Conservation (phyloP, 768 basidiomycete species). For the Rhodotorula diobovata region DNA sequence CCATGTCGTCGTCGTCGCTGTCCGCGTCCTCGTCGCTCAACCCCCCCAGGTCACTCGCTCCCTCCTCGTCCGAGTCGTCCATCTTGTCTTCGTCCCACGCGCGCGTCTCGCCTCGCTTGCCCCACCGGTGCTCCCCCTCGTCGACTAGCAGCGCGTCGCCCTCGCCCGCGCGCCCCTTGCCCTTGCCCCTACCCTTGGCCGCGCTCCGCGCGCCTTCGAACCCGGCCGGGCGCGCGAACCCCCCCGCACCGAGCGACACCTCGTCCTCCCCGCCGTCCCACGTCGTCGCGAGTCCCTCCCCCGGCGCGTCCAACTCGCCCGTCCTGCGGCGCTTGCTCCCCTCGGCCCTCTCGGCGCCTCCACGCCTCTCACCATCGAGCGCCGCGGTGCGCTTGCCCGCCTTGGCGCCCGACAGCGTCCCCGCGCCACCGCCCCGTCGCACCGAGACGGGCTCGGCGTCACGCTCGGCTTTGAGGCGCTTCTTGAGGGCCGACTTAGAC, state of each 20-base stretch:
- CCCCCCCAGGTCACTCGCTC: neutral
- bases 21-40: neutral
- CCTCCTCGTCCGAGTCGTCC: neutral
- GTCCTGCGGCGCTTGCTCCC: neutral
- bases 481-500: neutral
- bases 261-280: constrained; percentile 15
- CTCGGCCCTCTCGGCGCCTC: neutral
- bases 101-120: constrained; percentile 7
- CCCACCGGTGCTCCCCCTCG: constrained; percentile 13
- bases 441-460: neutral
- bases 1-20: constrained; percentile 14
- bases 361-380: neutral
- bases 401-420: neutral
- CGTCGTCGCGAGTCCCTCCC: neutral
- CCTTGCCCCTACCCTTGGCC: constrained; percentile 1
- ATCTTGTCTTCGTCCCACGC: constrained; percentile 28
- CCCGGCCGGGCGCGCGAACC: constrained; percentile 23
- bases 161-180: neutral
- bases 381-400: neutral
- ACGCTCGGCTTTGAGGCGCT: neutral
- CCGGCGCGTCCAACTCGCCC: neutral
- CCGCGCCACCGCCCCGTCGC: neutral
- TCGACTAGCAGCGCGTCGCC: constrained; percentile 1
- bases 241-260: neutral
- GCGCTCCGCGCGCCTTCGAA: constrained; percentile 26